Evolutionary conservation across 192 early-diverging fungal genomes (phyloP).

Genomic region (Jimgerdemannia flammicorona): DNA sequence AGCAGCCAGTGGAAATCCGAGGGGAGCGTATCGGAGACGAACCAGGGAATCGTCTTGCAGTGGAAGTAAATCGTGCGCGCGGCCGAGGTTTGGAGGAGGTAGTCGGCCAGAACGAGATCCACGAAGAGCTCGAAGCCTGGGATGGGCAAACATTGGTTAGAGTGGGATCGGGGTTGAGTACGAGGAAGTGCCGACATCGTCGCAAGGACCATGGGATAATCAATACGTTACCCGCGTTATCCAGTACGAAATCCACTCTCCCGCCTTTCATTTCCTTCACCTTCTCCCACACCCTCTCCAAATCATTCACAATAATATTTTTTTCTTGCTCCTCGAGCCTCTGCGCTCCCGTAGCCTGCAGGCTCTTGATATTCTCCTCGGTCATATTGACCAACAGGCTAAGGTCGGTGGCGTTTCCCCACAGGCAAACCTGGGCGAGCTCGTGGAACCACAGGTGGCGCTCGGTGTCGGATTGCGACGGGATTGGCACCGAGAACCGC

Average conservation of each 20-base stretch:
- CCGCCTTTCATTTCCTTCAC: slow-evolving; percentile 45
- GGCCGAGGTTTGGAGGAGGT: slow-evolving; percentile 62
- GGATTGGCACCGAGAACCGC: slow-evolving; percentile 26
- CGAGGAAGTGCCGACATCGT: too few relatives aligned
- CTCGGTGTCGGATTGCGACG: slow-evolving; percentile 17
- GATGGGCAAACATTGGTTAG: not conserved
- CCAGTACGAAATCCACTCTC: slow-evolving; percentile 82
- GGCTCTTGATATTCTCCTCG: slow-evolving; percentile 61
- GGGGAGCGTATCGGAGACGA: slow-evolving; percentile 90
- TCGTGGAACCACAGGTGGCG: slow-evolving; percentile 58
- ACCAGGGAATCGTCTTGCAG: slow-evolving; percentile 91
- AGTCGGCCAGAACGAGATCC: slow-evolving; percentile 86
- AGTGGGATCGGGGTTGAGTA: too few relatives aligned
- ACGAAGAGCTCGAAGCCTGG: slow-evolving; percentile 87
- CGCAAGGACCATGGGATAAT: not conserved
- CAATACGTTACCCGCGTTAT: slow-evolving; percentile 69
- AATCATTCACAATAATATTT: slow-evolving; percentile 74
- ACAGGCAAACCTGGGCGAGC: slow-evolving; percentile 71
- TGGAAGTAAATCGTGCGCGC: slow-evolving; percentile 76
- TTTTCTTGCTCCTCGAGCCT: slow-evolving; percentile 43
- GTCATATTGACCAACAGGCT: slow-evolving; percentile 72
- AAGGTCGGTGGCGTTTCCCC: slow-evolving; percentile 90
- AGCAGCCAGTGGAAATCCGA: slow-evolving; percentile 77
- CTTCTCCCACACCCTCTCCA: slow-evolving; percentile 58
- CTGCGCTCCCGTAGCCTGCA: slow-evolving; percentile 47